Evolutionary conservation across 257 asterid genomes (phyloP), one percentile per base, ranked within the genome.

Genomic region (Nicotiana tabacum): DNA sequence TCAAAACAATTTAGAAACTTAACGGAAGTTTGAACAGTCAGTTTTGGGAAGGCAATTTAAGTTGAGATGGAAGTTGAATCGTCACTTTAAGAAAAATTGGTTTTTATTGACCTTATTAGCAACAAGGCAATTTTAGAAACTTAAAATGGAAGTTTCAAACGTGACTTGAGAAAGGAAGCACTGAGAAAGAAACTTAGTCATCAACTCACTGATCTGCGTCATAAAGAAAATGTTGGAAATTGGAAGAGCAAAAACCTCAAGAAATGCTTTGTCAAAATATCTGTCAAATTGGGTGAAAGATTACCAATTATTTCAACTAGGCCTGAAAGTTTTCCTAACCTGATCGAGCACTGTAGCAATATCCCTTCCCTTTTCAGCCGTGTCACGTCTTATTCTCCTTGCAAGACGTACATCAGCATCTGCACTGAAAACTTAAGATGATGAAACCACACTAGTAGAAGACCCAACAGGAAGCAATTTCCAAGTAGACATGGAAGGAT

Each of bases 341-440:
- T 95, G 99, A 87, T 96, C 99, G 84, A 96, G 96, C 33, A 96
- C 93, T 85, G 74, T 89, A 37, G 91, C 93, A 72, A 96, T 94
- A 85, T 96, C 99, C 88, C 99, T 90, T 66, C 93, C 91, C 90
- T 93, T 96, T 83, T 96, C 98, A 84, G 80, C 96, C 21, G 97
- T 94, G 88, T 96, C 99, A 32, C 99, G 98, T 85, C 95, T 94
- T 81, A 96, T 96, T 90, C 99, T 93, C 91, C 99, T 90, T 9
- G 99, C 98, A 80, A 94, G 87, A 64, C 99, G 97, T 76, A 96
- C 97, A 93, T 96, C 99, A 87, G 99, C 95, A 93, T 96, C 99
- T 96, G 96, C 94, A 89, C 87, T 82, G 89, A 87, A 83, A 88
- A 74, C 78, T 85, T 82, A 81, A 80, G 78, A 81, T 85, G 80